Conservation (phyloP, 75 land plant genomes). For the Picea glauca region DNA sequence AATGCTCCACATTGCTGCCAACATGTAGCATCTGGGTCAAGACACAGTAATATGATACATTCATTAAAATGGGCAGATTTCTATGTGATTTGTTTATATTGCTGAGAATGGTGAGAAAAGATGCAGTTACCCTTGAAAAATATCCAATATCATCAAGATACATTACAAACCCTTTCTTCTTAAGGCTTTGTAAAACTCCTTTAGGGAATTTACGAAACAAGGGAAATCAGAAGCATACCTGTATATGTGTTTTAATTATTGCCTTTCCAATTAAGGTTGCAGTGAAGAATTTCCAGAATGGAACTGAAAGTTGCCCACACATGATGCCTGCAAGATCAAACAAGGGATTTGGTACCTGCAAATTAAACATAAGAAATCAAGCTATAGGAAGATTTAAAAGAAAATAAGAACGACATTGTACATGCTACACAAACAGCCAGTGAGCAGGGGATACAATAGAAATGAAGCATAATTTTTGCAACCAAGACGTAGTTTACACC, state of each 20-base stretch:
- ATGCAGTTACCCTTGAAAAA: too few relatives aligned
- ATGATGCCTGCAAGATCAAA: slow-evolving; percentile 97
- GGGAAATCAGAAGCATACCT: slow-evolving; percentile 35
- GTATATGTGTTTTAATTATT: slow-evolving; percentile 88
- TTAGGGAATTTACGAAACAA: neutral
- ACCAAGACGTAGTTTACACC: neutral
- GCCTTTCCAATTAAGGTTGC: slow-evolving; percentile 94
- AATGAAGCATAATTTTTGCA: neutral
- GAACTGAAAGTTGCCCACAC: slow-evolving; percentile 93
- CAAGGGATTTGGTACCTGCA: slow-evolving; percentile 92
- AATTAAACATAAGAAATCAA: slow-evolving; percentile 3
- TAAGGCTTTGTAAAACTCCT: neutral
- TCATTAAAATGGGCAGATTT: too few relatives aligned
- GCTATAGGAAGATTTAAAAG: neutral
- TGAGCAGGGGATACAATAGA: neutral
- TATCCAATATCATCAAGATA: too few relatives aligned
- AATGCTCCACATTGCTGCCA: too few relatives aligned
- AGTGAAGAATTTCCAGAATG: slow-evolving; percentile 90
- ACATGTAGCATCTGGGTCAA: too few relatives aligned
- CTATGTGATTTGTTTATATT: too few relatives aligned
- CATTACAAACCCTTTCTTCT: too few relatives aligned
- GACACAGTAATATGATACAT: too few relatives aligned
- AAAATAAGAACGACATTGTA: neutral
- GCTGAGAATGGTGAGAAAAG: too few relatives aligned
- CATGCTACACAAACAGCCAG: neutral